phyloP scores from a whole-genome alignment of 2,329 filamentous ascomycete species.

The Didymella exigua region DNA sequence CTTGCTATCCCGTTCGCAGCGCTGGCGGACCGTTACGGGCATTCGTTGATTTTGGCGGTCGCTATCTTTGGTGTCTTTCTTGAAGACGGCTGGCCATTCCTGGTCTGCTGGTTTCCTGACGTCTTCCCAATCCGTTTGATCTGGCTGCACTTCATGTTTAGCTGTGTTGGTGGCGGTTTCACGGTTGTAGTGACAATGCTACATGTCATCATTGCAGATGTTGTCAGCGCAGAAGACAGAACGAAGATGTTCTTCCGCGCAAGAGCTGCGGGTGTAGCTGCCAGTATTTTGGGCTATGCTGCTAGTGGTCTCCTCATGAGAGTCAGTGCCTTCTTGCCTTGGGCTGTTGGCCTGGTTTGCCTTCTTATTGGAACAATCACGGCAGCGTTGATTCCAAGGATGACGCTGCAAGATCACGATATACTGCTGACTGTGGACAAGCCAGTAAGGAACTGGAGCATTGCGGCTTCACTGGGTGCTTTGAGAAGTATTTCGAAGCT shows the following conservation, averaged over 20 bases:
- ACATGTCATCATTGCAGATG: constrained; percentile 27
- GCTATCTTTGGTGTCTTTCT: constrained; percentile 24
- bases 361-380: constrained; percentile 8
- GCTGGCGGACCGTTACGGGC: constrained; percentile 26
- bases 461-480: neutral
- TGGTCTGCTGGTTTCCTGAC: constrained; percentile 22
- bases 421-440: neutral
- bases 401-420: neutral
- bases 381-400: constrained; percentile 18
- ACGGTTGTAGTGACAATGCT: constrained; percentile 24
- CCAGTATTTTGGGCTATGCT: constrained; percentile 24
- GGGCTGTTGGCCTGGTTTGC: constrained; percentile 18
- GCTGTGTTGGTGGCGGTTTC: constrained; percentile 21
- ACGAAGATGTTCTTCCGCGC: constrained; percentile 23
- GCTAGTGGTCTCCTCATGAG: constrained; percentile 21
- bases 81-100: constrained; percentile 21
- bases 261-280: constrained; percentile 23
- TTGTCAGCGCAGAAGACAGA: constrained; percentile 20
- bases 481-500: neutral
- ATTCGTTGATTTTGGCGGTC: constrained; percentile 21
- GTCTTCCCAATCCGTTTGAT: constrained; percentile 24
- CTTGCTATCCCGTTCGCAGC: constrained; percentile 28
- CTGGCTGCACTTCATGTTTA: constrained; percentile 26
- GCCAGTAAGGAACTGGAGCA: neutral
- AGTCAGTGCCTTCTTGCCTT: constrained; percentile 15